phyloP scores from a whole-genome alignment of 2,329 filamentous ascomycete genomes.

The Aspergillus quadrilineatus region DNA sequence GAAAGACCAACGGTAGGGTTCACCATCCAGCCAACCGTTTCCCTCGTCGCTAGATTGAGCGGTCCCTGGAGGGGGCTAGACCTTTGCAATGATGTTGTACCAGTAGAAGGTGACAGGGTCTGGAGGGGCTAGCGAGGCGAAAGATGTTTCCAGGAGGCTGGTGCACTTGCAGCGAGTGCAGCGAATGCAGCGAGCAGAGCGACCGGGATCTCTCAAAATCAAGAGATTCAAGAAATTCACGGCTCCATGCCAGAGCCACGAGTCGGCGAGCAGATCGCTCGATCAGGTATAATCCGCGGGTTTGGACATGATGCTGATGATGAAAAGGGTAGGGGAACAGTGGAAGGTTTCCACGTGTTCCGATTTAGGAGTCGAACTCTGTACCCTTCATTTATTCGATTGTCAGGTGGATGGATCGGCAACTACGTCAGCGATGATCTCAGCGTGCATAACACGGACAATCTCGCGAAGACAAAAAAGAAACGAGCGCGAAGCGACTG shows the following conservation, averaged over 20 bases:
- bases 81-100: conserved; percentile 7
- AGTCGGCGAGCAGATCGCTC: too few relatives aligned
- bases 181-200: background rate
- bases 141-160: conserved; percentile 11
- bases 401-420: conserved; percentile 15
- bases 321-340: background rate
- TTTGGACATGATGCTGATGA: background rate
- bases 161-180: background rate
- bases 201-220: background rate
- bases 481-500: background rate
- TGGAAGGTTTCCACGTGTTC: conserved; percentile 11
- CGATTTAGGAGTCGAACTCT: background rate
- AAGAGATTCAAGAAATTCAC: too few relatives aligned
- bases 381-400: conserved; percentile 6
- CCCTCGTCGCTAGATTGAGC: conserved; percentile 7
- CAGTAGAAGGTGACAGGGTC: conserved; percentile 11
- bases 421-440: conserved; percentile 23
- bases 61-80: conserved; percentile 12
- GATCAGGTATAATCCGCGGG: background rate
- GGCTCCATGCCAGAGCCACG: too few relatives aligned
- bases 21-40: background rate
- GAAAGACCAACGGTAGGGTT: conserved; percentile 7
- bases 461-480: background rate
- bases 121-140: conserved; percentile 7
- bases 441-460: conserved; percentile 18